These are phyloP conservation scores for Saccharata proteae DNA, from an alignment of 2,329 filamentous ascomycete species.

Conservation along the genomic window DNA sequence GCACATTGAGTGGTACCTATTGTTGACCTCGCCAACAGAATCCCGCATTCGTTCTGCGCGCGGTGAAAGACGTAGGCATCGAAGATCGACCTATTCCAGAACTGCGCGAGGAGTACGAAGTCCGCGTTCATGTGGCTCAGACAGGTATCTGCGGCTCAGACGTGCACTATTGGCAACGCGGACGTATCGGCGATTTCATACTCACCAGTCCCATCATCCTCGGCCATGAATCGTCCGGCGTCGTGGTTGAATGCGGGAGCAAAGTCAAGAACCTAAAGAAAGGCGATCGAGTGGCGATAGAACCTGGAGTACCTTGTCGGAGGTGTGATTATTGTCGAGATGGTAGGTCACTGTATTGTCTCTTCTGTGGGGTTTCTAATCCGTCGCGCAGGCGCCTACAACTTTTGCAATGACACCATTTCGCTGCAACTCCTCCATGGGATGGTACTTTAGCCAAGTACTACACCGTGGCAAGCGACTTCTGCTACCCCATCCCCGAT, in stretches of 20 bases:
- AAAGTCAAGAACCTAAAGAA: slow-evolving; percentile 11
- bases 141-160: slow-evolving; percentile 11
- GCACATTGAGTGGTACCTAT: background rate
- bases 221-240: slow-evolving; percentile 14
- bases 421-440: slow-evolving; percentile 12
- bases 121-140: slow-evolving; percentile 8
- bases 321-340: slow-evolving; percentile 11
- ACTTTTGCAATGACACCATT: slow-evolving; percentile 11
- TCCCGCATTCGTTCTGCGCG: slow-evolving; percentile 36
- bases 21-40: slow-evolving; percentile 20
- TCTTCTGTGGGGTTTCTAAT: too few relatives aligned
- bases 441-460: slow-evolving; percentile 17
- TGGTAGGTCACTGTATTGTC: too few relatives aligned
- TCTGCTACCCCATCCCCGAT: slow-evolving; percentile 17
- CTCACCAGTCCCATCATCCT: slow-evolving; percentile 12
- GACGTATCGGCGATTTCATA: slow-evolving; percentile 11
- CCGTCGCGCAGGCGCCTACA: slow-evolving; percentile 10
- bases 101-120: slow-evolving; percentile 11
- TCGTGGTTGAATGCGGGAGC: slow-evolving; percentile 9
- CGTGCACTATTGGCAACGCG: slow-evolving; percentile 12
- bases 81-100: slow-evolving; percentile 31
- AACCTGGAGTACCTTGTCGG: slow-evolving; percentile 13
- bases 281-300: slow-evolving; percentile 14
- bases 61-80: slow-evolving; percentile 33
- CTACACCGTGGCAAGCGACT: slow-evolving; percentile 15